Base-by-base conservation (phyloP, 2,329 filamentous ascomycete species). In the Aspergillus alliaceus region DNA sequence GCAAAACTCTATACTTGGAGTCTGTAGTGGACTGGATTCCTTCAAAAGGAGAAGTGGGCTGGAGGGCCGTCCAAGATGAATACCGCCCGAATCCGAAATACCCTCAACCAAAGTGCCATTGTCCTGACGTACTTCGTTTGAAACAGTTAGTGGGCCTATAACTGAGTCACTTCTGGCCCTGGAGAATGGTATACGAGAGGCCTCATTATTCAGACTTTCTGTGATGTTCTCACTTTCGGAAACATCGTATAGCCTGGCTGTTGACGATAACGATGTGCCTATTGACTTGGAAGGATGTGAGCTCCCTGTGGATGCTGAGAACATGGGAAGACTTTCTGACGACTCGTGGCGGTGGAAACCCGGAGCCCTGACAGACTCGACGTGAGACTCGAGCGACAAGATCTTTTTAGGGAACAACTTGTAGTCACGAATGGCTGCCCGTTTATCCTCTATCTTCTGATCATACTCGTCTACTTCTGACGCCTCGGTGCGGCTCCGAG, bases 251-350 rank as follows among this genome's bases (percentile, higher is more conserved):
- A 68, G 54, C 46, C 64, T 69, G 8, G 65, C 64, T 34, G 64
- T 66, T 31, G 74, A 73, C 12, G 72, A 73, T 39, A 82, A 80
- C 0, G 84, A 85, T 27, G 77, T 79, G 20, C 79, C 80, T 32
- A 82, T 73, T 4, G 83, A 86, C 53, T 79, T 78, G 6, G 77
- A 78, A 52, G 73, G 77, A 52, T 82, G 77, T 6, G 84, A 87
- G 58, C 79, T 79, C 59, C 83, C 82, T 1, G 82, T 82, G 9
- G 84, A 85, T n/a, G 82, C 82, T 37, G 84, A 86, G 60, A 87
- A 86, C 81, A 87, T 86, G 22, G 80, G 76, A 62, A 87, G 86
- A 67, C 84, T 87, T 60, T 87, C 85, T 6, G 80, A 79, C 24
- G 84, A 87, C 62, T 85, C 80, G 63, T 84, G 82, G 34, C 82